phyloP scores from a whole-genome alignment of 2,329 filamentous ascomycete genomes.

The Hirsutella thompsonii region DNA sequence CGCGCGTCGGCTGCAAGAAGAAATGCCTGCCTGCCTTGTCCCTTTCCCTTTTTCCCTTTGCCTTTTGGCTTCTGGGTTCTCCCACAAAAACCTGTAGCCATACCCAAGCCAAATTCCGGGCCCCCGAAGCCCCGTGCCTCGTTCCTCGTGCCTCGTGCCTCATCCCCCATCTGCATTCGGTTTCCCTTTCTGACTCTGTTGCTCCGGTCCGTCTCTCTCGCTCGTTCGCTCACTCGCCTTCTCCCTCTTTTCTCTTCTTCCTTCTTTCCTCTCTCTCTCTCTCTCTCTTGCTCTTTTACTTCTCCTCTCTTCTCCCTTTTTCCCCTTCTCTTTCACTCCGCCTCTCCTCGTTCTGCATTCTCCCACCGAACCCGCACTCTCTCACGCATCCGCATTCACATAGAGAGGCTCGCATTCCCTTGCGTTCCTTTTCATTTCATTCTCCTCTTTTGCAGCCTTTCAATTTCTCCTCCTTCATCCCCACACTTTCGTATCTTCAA shows the following conservation, averaged over 20 bases:
- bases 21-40: conserved; percentile 2
- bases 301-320: background rate
- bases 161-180: conserved; percentile 7
- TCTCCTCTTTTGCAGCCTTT: no score
- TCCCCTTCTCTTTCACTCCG: conserved; percentile 16
- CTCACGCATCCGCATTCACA: conserved; percentile 12
- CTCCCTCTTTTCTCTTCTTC: conserved; percentile 18
- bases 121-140: conserved; percentile 4
- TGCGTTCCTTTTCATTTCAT: no score
- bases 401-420: no score
- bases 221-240: conserved; percentile 10
- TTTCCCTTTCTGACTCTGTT: conserved; percentile 9
- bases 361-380: conserved; percentile 18
- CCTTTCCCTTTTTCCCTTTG: background rate
- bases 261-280: background rate
- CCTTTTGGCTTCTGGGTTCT: background rate
- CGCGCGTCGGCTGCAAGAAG: background rate
- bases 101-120: conserved; percentile 10
- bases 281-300: conserved; percentile 2
- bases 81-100: conserved; percentile 9
- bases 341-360: conserved; percentile 12
- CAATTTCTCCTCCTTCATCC: background rate
- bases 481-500: background rate
- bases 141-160: conserved; percentile 3
- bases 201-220: conserved; percentile 9